phyloP scores from a whole-genome alignment of 2,329 filamentous ascomycete genomes.

The Hypomyces perniciosus region DNA sequence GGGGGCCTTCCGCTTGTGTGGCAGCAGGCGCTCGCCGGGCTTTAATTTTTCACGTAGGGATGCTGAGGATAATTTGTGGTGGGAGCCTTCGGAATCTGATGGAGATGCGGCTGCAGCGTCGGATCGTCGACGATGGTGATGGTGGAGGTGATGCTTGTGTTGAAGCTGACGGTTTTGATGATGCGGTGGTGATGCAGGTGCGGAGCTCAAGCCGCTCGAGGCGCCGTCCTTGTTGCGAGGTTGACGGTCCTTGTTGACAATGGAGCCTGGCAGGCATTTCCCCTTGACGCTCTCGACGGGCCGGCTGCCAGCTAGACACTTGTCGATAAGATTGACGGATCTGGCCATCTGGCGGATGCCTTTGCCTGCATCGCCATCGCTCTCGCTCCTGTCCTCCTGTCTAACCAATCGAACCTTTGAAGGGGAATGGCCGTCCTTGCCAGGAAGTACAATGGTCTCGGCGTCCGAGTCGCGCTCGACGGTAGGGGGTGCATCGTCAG shows the following conservation, averaged over 20 bases:
- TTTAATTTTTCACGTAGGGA: conserved; percentile 43
- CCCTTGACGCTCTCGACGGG: conserved; percentile 37
- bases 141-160: conserved; percentile 23
- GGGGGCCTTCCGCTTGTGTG: conserved; percentile 48
- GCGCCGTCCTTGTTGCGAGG: conserved; percentile 40
- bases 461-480: conserved; percentile 63
- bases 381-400: conserved; percentile 57
- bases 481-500: conserved; percentile 29
- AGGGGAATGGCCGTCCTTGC: conserved; percentile 59
- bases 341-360: conserved; percentile 29
- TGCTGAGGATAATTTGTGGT: conserved; percentile 37
- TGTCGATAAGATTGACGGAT: conserved; percentile 31
- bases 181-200: conserved; percentile 47
- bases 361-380: conserved; percentile 39
- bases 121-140: conserved; percentile 27
- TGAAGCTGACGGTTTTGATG: conserved; percentile 1
- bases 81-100: conserved; percentile 51
- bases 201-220: conserved; percentile 54
- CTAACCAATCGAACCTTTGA: conserved; percentile 59
- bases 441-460: conserved; percentile 63
- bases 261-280: conserved; percentile 37
- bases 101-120: conserved; percentile 40
- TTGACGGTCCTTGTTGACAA: conserved; percentile 34
- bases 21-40: conserved; percentile 39
- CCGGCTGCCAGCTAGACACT: conserved; percentile 28